Conservation (phyloP, 257 asterid genomes). For the Solanum lycopersicoides region DNA sequence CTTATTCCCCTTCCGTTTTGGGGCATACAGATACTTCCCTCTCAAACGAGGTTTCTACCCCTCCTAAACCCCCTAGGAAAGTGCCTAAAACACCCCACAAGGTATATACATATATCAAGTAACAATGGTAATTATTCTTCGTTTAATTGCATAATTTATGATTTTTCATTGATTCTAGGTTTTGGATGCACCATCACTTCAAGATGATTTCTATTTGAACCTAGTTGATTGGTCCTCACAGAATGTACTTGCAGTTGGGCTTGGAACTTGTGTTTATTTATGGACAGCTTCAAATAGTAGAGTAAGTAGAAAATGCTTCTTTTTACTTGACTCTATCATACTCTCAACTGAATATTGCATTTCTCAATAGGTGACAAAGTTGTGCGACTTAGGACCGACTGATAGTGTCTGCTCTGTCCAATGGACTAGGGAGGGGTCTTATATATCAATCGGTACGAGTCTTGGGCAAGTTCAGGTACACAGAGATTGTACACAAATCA, state of each 20-base stretch:
- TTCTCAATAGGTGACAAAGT: conserved; percentile 54
- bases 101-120: conserved; percentile 24
- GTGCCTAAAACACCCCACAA: conserved; percentile 96
- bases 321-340: neutral
- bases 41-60: conserved; percentile 51
- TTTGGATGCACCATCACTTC: conserved; percentile 94
- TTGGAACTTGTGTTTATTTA: conserved; percentile 88
- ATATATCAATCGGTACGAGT: conserved; percentile 75
- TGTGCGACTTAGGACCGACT: conserved; percentile 88
- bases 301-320: conserved; percentile 30
- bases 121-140: neutral
- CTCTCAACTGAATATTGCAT: neutral
- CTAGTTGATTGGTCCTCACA: conserved; percentile 99
- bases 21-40: conserved; percentile 39
- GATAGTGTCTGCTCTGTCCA: conserved; percentile 91
- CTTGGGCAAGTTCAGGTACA: conserved; percentile 92
- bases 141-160: neutral
- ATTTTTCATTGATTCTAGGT: conserved; percentile 39
- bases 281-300: conserved; percentile 95
- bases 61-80: conserved; percentile 93
- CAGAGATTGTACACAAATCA: neutral
- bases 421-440: conserved; percentile 95
- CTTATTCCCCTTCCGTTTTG: conserved; percentile 72
- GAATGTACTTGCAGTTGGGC: conserved; percentile 97
- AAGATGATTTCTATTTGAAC: conserved; percentile 93